phyloP scores from a whole-genome alignment of 345 rosid species.

The Salix arbutifolia region DNA sequence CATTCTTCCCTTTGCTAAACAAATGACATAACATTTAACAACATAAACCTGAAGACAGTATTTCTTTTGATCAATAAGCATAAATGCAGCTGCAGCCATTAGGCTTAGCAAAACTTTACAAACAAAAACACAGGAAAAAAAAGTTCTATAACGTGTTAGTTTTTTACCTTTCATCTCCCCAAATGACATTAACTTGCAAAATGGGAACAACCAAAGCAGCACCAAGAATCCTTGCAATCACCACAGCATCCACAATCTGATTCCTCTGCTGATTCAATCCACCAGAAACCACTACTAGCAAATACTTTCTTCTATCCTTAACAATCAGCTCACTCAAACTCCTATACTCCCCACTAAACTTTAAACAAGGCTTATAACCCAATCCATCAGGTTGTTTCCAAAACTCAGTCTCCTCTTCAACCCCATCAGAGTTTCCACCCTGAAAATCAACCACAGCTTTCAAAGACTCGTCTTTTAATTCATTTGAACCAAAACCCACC shows the following conservation, averaged over 20 bases:
- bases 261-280: slow-evolving; percentile 98
- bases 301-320: slow-evolving; percentile 51
- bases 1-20: background rate
- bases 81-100: slow-evolving; percentile 3
- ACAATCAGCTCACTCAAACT: slow-evolving; percentile 40
- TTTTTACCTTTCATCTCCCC: slow-evolving; percentile 96
- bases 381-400: slow-evolving; percentile 97
- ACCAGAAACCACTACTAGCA: slow-evolving; percentile 88
- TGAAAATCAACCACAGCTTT: slow-evolving; percentile 11
- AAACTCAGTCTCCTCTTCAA: slow-evolving; percentile 41
- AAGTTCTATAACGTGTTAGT: no score
- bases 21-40: background rate
- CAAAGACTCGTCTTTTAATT: slow-evolving; percentile 16
- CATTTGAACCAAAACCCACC: background rate
- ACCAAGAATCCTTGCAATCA: slow-evolving; percentile 89
- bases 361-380: slow-evolving; percentile 78
- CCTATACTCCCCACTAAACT: slow-evolving; percentile 50
- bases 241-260: slow-evolving; percentile 97
- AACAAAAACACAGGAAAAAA: background rate
- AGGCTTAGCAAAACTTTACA: background rate
- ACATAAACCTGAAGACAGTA: background rate
- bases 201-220: slow-evolving; percentile 94
- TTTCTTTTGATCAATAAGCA: background rate
- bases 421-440: slow-evolving; percentile 10
- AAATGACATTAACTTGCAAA: slow-evolving; percentile 90